phyloP scores from a whole-genome alignment of 164 flowering plant species.

The Cinnamomum micranthum region DNA sequence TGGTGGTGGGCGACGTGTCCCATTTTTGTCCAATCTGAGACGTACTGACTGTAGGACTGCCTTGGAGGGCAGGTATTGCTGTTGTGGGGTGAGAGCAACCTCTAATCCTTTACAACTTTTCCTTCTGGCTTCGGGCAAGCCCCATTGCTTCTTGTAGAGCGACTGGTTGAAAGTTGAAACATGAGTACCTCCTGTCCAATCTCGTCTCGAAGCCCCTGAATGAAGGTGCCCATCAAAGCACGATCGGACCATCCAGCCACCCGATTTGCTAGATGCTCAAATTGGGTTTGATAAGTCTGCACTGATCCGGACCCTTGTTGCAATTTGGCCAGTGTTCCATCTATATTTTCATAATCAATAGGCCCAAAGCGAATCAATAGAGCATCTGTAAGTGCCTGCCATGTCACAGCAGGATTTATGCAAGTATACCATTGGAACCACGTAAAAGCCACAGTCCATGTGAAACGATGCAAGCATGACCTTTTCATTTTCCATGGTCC shows the following conservation, averaged over 20 bases:
- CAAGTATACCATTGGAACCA: neutral
- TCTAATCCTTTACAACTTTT: neutral
- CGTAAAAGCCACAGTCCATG: neutral
- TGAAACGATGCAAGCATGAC: neutral
- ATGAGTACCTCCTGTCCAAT: neutral
- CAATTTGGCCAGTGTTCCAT: constrained; percentile 1
- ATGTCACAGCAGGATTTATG: neutral
- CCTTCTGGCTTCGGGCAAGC: neutral
- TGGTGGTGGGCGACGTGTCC: no score
- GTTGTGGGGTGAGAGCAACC: neutral
- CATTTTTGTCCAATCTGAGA: no score
- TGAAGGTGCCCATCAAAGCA: neutral
- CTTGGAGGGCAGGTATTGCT: no score
- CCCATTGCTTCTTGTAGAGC: neutral
- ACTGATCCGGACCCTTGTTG: neutral
- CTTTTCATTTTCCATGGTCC: neutral
- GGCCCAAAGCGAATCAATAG: constrained; percentile 1
- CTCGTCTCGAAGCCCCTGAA: neutral
- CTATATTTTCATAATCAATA: neutral
- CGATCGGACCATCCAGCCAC: neutral
- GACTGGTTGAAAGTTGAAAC: neutral
- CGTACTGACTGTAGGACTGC: no score
- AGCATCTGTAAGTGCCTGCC: neutral
- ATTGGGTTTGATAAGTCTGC: neutral
- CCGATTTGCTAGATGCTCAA: neutral